Evolutionary conservation across 2,329 filamentous ascomycete species (phyloP).

Genomic region (Phialophora verrucosa): DNA sequence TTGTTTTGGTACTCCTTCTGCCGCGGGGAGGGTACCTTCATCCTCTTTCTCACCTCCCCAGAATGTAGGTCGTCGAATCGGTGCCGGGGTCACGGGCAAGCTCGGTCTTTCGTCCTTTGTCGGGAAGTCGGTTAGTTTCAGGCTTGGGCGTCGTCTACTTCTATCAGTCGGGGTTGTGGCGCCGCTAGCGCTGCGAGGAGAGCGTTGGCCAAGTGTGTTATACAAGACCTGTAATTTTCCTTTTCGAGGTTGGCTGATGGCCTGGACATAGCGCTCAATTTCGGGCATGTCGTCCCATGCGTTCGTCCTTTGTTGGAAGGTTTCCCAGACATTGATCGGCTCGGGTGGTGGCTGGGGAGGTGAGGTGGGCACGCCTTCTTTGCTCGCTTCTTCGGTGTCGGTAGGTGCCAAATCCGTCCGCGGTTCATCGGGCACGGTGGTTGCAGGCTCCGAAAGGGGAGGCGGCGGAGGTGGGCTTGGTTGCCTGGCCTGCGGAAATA

Average conservation of each 20-base stretch:
- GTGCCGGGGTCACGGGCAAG: constrained; percentile 87
- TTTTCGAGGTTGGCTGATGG: constrained; percentile 67
- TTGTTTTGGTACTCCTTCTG: constrained; percentile 84
- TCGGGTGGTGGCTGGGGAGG: constrained; percentile 12
- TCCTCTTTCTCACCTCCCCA: constrained; percentile 67
- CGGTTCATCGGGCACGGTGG: constrained; percentile 9
- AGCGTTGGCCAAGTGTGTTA: constrained; percentile 37
- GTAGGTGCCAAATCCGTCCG: constrained; percentile 24
- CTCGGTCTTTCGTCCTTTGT: constrained; percentile 81
- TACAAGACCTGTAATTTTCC: constrained; percentile 53
- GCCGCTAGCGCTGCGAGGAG: constrained; percentile 26
- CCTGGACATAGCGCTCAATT: constrained; percentile 85
- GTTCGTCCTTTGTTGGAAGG: constrained; percentile 74
- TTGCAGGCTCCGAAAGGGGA: constrained; percentile 17
- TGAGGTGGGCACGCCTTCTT: constrained; percentile 17
- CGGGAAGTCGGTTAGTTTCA: constrained; percentile 86
- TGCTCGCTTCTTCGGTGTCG: constrained; percentile 15
- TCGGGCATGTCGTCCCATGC: constrained; percentile 92
- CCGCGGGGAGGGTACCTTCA: constrained; percentile 68
- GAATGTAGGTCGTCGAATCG: constrained; percentile 71
- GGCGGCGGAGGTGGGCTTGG: constrained; percentile 36
- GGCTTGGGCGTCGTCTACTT: constrained; percentile 56
- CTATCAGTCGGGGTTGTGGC: constrained; percentile 38
- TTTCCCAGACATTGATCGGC: constrained; percentile 56
- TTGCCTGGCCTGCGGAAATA: constrained; percentile 49